Base-by-base conservation (phyloP, 2,329 filamentous ascomycete genomes). In the Scedosporium dehoogii region DNA sequence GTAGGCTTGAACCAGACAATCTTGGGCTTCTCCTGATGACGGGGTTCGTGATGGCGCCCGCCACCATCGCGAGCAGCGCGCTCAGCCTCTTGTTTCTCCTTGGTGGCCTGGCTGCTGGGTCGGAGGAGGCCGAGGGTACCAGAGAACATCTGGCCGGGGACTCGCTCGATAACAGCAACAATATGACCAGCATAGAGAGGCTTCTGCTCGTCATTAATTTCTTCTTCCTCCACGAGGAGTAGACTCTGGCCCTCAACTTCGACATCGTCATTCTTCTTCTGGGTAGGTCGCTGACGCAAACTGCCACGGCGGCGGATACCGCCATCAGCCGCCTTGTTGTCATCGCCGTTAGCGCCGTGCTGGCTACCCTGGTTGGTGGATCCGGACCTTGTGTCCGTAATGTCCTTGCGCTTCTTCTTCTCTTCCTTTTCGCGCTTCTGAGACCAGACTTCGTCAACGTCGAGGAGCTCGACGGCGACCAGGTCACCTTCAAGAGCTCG, bases 1-100 rank as follows among this genome's bases (percentile, higher is more conserved):
- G 94, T 99, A 63, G 94, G 94, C 81, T 99, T 99, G 81, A 99
- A 99, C 94, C 94, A 99, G 51, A 99, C 94, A 76, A 99, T 99
- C 86, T 99, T 99, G 66, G 94, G 94, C 78, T 97, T 97, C 67
- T 99, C 94, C 73, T 96, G 92, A 61, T 76, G 74, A 61, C 92
- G 90, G 67, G 89, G 87, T 65, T 92, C 90, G 67, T 94, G 87
- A 61, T 87, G 84, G 65, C 89, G 87, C 61, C 83, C 82, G 67
- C 80, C 83, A 65, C 92, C 93, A 73, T 97, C 93, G 68, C 93
- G 88, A 69, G 92, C 92, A 67, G 90, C 89, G 66, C 94, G 87
- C 79, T 99, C 94, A 55, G 94, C 94, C 74, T 99, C 94, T 74
- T 99, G 94, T 80, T 97, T 97, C 80, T 99, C 94, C 79, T 97